phyloP scores from a whole-genome alignment of 2,329 filamentous ascomycete genomes.

The Aspergillus ochraceus region DNA sequence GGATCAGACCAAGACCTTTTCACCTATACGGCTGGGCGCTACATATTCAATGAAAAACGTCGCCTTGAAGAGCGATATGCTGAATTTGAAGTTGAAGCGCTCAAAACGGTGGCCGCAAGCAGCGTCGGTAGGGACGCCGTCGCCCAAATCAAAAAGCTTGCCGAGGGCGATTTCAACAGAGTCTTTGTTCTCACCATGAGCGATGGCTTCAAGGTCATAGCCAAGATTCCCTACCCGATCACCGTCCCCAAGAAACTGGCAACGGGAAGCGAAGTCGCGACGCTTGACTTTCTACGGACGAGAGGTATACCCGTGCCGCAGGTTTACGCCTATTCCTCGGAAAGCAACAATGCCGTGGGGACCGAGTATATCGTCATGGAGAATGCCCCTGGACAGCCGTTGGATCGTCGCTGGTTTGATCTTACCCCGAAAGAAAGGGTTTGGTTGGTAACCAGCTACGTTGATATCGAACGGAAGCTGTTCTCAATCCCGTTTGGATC shows the following conservation, averaged over 20 bases:
- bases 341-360: constrained; percentile 16
- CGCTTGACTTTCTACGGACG: constrained; percentile 12
- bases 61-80: not conserved
- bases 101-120: not conserved
- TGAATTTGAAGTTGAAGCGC: not conserved
- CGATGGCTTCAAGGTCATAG: constrained; percentile 15
- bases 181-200: constrained; percentile 14
- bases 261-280: constrained; percentile 18
- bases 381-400: constrained; percentile 10
- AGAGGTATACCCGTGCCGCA: constrained; percentile 12
- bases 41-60: not conserved
- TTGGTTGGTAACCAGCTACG: constrained; percentile 9
- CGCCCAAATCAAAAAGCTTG: not conserved
- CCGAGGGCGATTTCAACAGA: constrained; percentile 8
- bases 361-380: constrained; percentile 25
- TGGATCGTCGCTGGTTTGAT: constrained; percentile 2
- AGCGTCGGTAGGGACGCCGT: not conserved
- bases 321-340: constrained; percentile 16
- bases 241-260: constrained; percentile 11
- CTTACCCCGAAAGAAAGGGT: constrained; percentile 9
- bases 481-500: constrained; percentile 13
- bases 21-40: constrained; percentile 1
- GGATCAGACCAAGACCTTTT: not conserved
- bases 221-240: constrained; percentile 14
- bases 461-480: constrained; percentile 17